Base-by-base conservation (phyloP, 495 filamentous ascomycete genomes). In the Penicillium goetzii region DNA sequence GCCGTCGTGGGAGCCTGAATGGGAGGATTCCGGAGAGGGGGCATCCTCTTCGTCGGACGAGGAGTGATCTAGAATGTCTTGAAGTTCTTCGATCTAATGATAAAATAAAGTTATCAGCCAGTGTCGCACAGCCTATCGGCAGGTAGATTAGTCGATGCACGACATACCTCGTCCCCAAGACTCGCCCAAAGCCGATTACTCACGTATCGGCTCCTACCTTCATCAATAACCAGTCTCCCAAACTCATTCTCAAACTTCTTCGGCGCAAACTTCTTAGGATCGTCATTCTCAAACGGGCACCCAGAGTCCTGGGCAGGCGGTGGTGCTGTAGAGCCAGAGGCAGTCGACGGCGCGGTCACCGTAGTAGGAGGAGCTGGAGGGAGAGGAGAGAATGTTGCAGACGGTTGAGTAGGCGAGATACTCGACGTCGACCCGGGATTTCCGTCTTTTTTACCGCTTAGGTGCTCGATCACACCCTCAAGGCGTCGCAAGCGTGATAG, bases 131-230 rank as follows among this genome's bases (percentile, higher is more conserved):
- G 52, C n/a, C 14, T 12, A 9, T 34, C 32, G 15, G 36, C 28
- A 43, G 25, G 36, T 32, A 23, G 26, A 9, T 33, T n/a, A 12
- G 14, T 12, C 5, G 40, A 21, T 15, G 33, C 19, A 14, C 25
- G 40, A 65, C 70, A 55, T 72, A 92, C 92, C 85, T 97, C 92
- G 61, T 94, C 91, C 54, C 88, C 91, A 49, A 97, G 80, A 63
- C 85, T 91, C n/a, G 89, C 87, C 93, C 93, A 97, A 56, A 97
- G 91, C 17, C 87, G 88, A 75, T 89, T 93, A 72, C 90, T 93
- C 61, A 97, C 89, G 76, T 97, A 97, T 70, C 91, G 83, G 66
- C 88, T 91, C 65, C 85, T 87, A 3, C 89, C 89, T 67, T 96
- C 90, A 62, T 91, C 92, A 51, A 97, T 83, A 1, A 96, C 90